A percentile compares a stretch with the other conserved stretches of the same genome.
Evolutionary conservation across 495 filamentous ascomycete genomes (phyloP).

Genomic region (Glarea lozoyensis): DNA sequence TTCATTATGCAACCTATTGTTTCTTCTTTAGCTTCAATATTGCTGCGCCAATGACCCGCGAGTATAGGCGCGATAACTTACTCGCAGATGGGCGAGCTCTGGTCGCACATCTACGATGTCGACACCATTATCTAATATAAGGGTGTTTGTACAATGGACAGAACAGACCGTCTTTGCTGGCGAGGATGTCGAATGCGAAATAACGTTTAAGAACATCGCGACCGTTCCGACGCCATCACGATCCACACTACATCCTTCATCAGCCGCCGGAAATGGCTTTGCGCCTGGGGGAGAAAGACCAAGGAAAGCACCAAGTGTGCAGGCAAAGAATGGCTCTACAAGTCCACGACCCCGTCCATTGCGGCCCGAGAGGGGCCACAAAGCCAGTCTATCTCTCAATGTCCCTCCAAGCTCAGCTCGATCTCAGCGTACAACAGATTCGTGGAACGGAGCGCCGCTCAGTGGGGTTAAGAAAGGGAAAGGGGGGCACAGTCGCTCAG

Average conservation of each 20-base stretch:
- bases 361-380: conserved; percentile 37
- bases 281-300: conserved; percentile 27
- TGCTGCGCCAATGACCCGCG: conserved; percentile 22
- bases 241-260: conserved; percentile 31
- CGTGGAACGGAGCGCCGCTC: conserved; percentile 11
- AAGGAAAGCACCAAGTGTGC: conserved; percentile 31
- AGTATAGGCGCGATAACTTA: conserved; percentile 13
- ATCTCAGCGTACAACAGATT: conserved; percentile 18
- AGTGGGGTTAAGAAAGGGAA: conserved; percentile 6
- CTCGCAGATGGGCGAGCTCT: conserved; percentile 14
- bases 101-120: conserved; percentile 16
- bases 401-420: conserved; percentile 30
- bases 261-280: conserved; percentile 23
- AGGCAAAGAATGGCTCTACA: conserved; percentile 23
- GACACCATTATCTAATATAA: conserved; percentile 57
- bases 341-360: conserved; percentile 13
- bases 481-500: conserved; percentile 54
- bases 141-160: conserved; percentile 90
- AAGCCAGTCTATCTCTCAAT: conserved; percentile 49
- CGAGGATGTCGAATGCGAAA: conserved; percentile 86
- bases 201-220: conserved; percentile 89
- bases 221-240: conserved; percentile 37
- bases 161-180: conserved; percentile 89
- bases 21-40: conserved; percentile 1
- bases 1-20: conserved; percentile 12